Percentiles rank a stretch among this genome's conserved stretches.
phyloP scores from a whole-genome alignment of 2,329 filamentous ascomycete genomes.

The Penicillium sp. region DNA sequence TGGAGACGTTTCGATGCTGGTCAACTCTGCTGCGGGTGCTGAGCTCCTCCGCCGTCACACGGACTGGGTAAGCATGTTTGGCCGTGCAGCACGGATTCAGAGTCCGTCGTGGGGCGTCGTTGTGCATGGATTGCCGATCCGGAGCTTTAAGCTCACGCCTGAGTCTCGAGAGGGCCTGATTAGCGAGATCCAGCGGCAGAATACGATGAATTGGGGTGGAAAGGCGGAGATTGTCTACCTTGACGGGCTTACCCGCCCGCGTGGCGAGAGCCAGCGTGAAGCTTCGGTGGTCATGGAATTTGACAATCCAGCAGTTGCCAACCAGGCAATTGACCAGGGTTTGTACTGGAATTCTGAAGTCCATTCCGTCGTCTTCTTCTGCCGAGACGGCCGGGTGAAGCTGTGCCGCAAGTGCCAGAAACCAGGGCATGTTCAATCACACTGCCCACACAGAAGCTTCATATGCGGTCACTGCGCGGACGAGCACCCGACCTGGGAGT shows the following conservation, averaged over 20 bases:
- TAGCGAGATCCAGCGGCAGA: background rate
- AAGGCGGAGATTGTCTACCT: background rate
- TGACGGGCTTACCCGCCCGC: background rate
- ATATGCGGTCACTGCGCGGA: background rate
- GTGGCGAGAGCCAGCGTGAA: background rate
- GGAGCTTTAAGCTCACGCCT: background rate
- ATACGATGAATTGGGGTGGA: background rate
- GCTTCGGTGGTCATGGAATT: background rate
- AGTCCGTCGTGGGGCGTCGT: background rate
- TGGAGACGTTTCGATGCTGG: background rate
- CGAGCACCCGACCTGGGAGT: background rate
- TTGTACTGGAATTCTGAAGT: no score
- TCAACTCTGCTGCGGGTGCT: background rate
- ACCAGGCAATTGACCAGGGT: background rate
- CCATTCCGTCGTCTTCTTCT: background rate
- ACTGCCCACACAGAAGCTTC: background rate
- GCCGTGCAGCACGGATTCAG: background rate
- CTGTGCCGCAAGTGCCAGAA: background rate
- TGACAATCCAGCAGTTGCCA: background rate
- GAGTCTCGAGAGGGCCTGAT: background rate
- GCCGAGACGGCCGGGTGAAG: background rate
- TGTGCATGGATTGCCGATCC: accelerated
- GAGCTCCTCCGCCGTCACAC: background rate
- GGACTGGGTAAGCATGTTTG: background rate
- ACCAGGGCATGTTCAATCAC: background rate